Evolutionary conservation across 495 filamentous ascomycete species (phyloP).

Genomic region (Alectoria sarmentosa): DNA sequence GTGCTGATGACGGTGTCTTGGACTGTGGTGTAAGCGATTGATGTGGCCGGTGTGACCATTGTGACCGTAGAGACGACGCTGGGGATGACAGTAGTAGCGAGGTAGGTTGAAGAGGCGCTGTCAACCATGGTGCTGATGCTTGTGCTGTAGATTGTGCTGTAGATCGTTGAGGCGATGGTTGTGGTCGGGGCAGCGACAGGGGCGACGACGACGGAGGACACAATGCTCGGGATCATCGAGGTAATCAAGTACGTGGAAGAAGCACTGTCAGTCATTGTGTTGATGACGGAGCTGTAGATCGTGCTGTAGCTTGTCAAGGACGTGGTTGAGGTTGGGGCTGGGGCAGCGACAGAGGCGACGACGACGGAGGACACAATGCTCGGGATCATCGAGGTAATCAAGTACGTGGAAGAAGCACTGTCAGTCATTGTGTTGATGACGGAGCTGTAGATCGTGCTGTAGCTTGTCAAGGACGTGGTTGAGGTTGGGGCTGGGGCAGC

Average conservation of each 20-base stretch:
- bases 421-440: neutral
- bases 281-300: neutral
- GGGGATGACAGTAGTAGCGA: slow-evolving; percentile 67
- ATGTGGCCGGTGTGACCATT: slow-evolving; percentile 67
- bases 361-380: neutral
- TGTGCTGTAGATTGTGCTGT: slow-evolving; percentile 3
- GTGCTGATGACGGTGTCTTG: slow-evolving; percentile 87
- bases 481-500: neutral
- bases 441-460: neutral
- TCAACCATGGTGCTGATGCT: slow-evolving; percentile 57
- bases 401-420: neutral
- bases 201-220: neutral
- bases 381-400: neutral
- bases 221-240: neutral
- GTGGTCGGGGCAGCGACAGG: neutral
- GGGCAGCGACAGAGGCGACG: neutral
- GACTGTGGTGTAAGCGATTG: slow-evolving; percentile 82
- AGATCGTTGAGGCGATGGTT: slow-evolving; percentile 2
- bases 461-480: neutral
- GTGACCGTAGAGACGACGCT: slow-evolving; percentile 77
- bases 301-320: neutral
- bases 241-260: neutral
- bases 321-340: neutral
- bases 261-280: slow-evolving; percentile 1
- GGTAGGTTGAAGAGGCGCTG: slow-evolving; percentile 87